A percentile compares a stretch with the other conserved stretches of the same genome.
Conservation (phyloP, 768 basidiomycete species). For the Mycena galopus region DNA sequence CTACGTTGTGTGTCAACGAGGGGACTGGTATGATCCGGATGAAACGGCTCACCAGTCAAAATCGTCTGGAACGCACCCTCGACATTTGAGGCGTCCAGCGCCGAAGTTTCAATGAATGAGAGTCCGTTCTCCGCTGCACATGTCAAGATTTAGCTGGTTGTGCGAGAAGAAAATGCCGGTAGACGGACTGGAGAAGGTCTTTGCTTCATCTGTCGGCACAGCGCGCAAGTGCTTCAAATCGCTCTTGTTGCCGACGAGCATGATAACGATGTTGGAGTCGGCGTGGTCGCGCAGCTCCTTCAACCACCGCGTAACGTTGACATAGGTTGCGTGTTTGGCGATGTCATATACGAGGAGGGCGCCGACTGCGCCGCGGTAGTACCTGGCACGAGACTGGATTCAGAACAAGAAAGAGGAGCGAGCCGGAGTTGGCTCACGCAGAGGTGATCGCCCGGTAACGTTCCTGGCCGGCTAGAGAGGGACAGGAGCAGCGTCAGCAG, state of each 20-base stretch:
- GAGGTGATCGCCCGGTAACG: constrained; percentile 98
- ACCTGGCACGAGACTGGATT: constrained; percentile 60
- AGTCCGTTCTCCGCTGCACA: constrained; percentile 86
- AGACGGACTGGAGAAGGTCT: constrained; percentile 84
- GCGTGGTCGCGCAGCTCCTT: constrained; percentile 98
- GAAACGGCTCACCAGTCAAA: constrained; percentile 76
- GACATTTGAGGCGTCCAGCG: constrained; percentile 99
- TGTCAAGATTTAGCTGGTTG: background rate
- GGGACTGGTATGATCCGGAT: background rate
- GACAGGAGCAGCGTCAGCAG: constrained; percentile 21
- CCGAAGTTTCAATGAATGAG: constrained; percentile 98
- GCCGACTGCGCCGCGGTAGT: constrained; percentile 97
- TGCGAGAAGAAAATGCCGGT: background rate
- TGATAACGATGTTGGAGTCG: constrained; percentile 92
- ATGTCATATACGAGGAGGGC: constrained; percentile 96
- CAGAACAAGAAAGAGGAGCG: constrained; percentile 8
- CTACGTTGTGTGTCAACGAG: constrained; percentile 55
- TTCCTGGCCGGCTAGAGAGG: constrained; percentile 89
- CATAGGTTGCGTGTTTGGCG: constrained; percentile 93
- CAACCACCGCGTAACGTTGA: constrained; percentile 95
- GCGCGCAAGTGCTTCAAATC: constrained; percentile 98
- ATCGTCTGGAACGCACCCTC: constrained; percentile 98
- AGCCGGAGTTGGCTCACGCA: constrained; percentile 68
- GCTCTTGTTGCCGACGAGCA: constrained; percentile 98
- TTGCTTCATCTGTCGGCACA: constrained; percentile 98